Base-by-base conservation (phyloP, 257 asterid species). In the Ajuga chamaepitys region DNA sequence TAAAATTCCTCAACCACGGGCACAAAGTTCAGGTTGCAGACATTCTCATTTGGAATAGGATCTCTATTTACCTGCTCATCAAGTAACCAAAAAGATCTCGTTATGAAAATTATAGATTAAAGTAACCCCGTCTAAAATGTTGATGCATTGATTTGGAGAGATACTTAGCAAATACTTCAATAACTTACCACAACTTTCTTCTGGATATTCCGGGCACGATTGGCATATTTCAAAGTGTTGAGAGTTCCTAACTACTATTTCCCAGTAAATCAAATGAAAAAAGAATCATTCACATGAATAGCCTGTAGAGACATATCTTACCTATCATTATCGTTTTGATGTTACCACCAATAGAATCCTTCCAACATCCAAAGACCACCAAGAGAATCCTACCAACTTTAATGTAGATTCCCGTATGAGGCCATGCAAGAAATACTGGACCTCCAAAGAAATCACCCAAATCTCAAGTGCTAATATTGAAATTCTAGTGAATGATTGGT, bases 301-400 rank as follows among this genome's bases (percentile, higher is more conserved):
- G 34, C 13, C 68, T 3, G 24, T 4, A 28, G 41, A 58, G 64
- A 5, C 52, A 63, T 26, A 67, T 30, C 17, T 18, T 83, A 94
- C 99, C 99, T 78, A 94, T 91, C 99, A 94, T 94, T 72, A 86
- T 89, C 22, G 99, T 94, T 79, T 88, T 87, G 85, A 96, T 94
- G 87, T 94, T 94, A 56, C 99, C 99, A 62, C 99, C 99, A 64
- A 94, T 96, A 64, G 99, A 94, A 86, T 94, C 99, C 98, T 94
- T 91, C 70, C 74, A 82, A 64, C 54, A 72, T 12, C 13, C 67
- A 62, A 70, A 64, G 66, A 57, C n/a, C n/a, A n/a, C n/a, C n/a
- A n/a, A n/a, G n/a, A n/a, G n/a, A n/a, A n/a, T n/a, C n/a, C 16
- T 14, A 25, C 34, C 59, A 32, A 34, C 47, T 24, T 70, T 7